Conservation (phyloP, 352 stramenopile species). For the Halophytophthora batemanensis region DNA sequence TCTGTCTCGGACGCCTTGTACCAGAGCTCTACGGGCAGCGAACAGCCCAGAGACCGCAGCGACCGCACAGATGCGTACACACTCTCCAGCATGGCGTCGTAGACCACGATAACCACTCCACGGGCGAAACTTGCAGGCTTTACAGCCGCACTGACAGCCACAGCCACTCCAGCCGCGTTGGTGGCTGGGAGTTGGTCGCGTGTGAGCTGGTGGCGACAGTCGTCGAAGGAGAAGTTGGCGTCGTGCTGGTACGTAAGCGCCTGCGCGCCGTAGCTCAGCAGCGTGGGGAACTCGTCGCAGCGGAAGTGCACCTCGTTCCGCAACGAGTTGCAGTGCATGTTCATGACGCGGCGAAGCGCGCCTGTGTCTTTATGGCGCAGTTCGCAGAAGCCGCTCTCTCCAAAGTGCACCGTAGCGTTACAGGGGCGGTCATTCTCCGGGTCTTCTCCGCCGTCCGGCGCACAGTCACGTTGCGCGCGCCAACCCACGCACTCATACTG, state of each 20-base stretch:
- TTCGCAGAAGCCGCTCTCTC: constrained; percentile 48
- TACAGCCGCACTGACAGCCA: too few species aligned
- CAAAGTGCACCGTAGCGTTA: constrained; percentile 29
- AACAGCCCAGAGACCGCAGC: constrained; percentile 17
- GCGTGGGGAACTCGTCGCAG: constrained; percentile 40
- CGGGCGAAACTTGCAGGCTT: constrained; percentile 19
- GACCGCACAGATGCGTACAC: constrained; percentile 55
- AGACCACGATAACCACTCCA: constrained; percentile 62
- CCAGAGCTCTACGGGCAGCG: constrained; percentile 54
- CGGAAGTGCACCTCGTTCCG: constrained; percentile 31
- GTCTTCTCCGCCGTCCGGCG: constrained; percentile 32
- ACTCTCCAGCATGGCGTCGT: constrained; percentile 51
- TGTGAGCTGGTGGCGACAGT: constrained; percentile 22
- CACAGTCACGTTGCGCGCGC: constrained; percentile 39
- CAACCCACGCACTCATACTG: constrained; percentile 58
- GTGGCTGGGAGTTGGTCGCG: constrained; percentile 29
- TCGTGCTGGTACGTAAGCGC: constrained; percentile 48
- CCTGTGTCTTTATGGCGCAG: constrained; percentile 32
- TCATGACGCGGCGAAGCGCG: constrained; percentile 36
- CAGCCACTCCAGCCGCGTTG: too few species aligned
- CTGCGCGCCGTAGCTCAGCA: constrained; percentile 36
- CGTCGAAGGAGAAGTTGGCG: constrained; percentile 26
- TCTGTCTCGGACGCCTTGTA: constrained; percentile 38
- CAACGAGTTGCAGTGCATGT: constrained; percentile 67
- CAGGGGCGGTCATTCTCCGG: constrained; percentile 33